Base-by-base conservation (phyloP, 495 filamentous ascomycete species). In the Patellaria atrata region DNA sequence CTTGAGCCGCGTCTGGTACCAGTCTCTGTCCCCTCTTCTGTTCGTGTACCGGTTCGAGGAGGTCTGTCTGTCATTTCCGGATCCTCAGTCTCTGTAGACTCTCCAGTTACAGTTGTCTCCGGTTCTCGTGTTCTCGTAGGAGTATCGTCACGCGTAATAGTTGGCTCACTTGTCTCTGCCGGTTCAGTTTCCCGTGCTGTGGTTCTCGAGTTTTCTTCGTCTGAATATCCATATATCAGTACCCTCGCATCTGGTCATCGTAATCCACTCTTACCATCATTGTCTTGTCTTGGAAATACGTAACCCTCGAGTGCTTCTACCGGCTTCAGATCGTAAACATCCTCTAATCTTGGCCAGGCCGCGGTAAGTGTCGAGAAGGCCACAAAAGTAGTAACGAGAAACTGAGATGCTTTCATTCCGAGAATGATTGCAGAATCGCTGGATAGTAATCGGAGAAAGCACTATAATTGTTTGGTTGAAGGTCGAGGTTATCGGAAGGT, bases 351-450 rank as follows among this genome's bases (percentile, higher is more conserved):
- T 12, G 41, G 33, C 41, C 41, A 45, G 5, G 54, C 52, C 17
- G 47, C 37, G 13, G 52, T 45, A 12, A 51, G 32, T n/a, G 53
- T 41, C 27, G 54, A 48, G 31, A 57, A 26, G 41, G 55, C 41
- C 30, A 52, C 37, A 13, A 46, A 30, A 23, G 54, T 35, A 2
- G 56, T n/a, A n/a, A n/a, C 35, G 37, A 57, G 33, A 31, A 55
- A 25, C 35, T 38, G 35, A 11, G 50, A 47, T 8, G 50, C 42
- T 43, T 52, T 51, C 56, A 59, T 59, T 24, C 43, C 38, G 34
- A 30, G n/a, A n/a, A 8, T 28, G 20, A 6, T 12, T 27, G 22
- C 17, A 37, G 13, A 17, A 12, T 22, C 3, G 3, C n/a, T n/a
- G n/a, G n/a, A n/a, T n/a, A n/a, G n/a, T n/a, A n/a, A n/a, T n/a